Percentiles rank a stretch among this genome's conserved stretches.
phyloP scores from a whole-genome alignment of 1,139 yeast species.

The Blastobotrys ciferrii region DNA sequence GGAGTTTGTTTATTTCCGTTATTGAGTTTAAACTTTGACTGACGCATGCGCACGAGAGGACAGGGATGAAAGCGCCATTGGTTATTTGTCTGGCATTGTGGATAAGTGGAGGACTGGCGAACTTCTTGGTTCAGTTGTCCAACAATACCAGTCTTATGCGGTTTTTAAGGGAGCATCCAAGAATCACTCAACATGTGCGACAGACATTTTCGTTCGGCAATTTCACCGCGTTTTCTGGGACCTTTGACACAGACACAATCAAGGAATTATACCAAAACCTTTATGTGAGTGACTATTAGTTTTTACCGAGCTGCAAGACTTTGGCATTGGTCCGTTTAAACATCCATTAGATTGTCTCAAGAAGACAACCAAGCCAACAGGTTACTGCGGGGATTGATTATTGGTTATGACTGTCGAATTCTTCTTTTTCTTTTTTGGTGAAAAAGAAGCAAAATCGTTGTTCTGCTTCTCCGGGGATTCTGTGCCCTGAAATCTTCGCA shows the following conservation, averaged over 20 bases:
- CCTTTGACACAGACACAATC: conserved; percentile 26
- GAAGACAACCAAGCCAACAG: too few relatives aligned
- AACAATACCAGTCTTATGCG: conserved; percentile 22
- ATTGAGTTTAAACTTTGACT: neutral
- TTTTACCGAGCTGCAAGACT: too few relatives aligned
- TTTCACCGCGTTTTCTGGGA: conserved; percentile 33
- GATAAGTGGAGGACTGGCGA: conserved; percentile 12
- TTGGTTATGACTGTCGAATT: too few relatives aligned
- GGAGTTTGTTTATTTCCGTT: too few relatives aligned
- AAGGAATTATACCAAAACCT: conserved; percentile 22
- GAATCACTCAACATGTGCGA: conserved; percentile 23
- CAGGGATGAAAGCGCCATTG: neutral
- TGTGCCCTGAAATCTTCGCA: too few relatives aligned
- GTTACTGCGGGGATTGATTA: too few relatives aligned
- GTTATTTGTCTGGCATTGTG: neutral
- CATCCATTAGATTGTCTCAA: too few relatives aligned
- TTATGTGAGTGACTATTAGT: conserved; percentile 17
- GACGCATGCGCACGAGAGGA: neutral
- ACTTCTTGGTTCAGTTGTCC: conserved; percentile 31
- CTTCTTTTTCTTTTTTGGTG: too few relatives aligned
- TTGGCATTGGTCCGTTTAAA: too few relatives aligned
- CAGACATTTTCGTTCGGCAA: conserved; percentile 32
- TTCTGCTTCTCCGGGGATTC: too few relatives aligned
- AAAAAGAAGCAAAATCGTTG: too few relatives aligned
- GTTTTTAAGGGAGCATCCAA: conserved; percentile 29